Evolutionary conservation across 2,329 filamentous ascomycete species (phyloP), one percentile per base, ranked within the genome.

Genomic region (Xylariaceae sp.): DNA sequence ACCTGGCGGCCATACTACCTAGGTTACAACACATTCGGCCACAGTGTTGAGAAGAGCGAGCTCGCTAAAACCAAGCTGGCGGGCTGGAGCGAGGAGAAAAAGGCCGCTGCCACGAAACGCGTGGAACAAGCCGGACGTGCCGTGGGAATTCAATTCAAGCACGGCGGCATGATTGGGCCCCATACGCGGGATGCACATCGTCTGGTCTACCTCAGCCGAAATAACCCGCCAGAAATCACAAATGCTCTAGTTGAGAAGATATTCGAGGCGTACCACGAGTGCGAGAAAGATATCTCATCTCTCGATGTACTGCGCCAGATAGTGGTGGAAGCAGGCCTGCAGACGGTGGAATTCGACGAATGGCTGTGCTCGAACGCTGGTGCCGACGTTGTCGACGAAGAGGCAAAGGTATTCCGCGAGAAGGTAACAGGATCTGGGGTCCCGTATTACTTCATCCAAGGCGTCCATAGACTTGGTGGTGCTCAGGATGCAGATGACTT

Each of bases 1-100:
- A 45, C 31, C 74, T 78, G 71, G 67, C 61, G 64, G 4, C 74
- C 75, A 0, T 78, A 74, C 61, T 76, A 76, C 45, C 65, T 78
- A 6, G 65, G 73, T 53, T 68, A 70, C 41, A 65, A 66, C 39
- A 58, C 61, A 0, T 52, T 49, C 8, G 48, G 64, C 5, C 52
- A 64, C 12, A 69, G 67, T 48, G 53, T 71, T 50, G 53, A 71
- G 43, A 70, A 72, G 48, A 28, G 33, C 21, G 59, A 61, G 4
- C 52, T 71, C 0, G 63, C 67, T 1, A 61, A 69, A 36, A 58
- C 48, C 6, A 68, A 65, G 34, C 61, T 72, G 12, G 62, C 57
- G 9, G 56, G 62, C 31, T 65, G 65, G 68, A 19, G 63, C 56
- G 8, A 68, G 66, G 23, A 57, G 70, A 11, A 55, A 26, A 51